A percentile compares a stretch with the other conserved stretches of the same genome.
Conservation (phyloP, 768 basidiomycete species). For the Dacryopinax primogenitus region DNA sequence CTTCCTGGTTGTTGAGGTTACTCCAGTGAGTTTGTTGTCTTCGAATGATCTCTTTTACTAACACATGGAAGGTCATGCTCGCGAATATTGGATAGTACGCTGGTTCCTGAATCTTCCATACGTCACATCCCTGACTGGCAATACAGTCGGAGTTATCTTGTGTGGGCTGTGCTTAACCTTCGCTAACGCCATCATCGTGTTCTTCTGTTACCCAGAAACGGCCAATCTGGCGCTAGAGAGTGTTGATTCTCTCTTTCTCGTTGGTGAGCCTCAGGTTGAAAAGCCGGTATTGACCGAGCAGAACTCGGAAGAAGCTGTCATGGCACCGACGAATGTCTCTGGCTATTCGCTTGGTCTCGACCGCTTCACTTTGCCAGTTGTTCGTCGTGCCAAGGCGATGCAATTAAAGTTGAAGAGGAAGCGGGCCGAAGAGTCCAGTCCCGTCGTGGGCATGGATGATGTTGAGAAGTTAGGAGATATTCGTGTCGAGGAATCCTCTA, state of each 20-base stretch:
- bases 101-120: not conserved
- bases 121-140: not conserved
- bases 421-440: not conserved
- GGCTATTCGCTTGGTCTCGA: not conserved
- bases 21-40: not conserved
- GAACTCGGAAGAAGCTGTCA: not conserved
- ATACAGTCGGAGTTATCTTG: not conserved
- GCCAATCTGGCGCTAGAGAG: not conserved
- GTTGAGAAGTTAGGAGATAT: not conserved
- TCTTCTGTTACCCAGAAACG: slow-evolving; percentile 2
- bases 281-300: not conserved
- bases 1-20: not conserved
- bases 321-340: not conserved
- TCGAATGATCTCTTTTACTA: not conserved
- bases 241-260: not conserved
- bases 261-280: not conserved
- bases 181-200: not conserved
- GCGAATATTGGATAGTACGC: not conserved
- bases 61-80: not conserved
- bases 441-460: not conserved
- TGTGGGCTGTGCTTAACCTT: not conserved
- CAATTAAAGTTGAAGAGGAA: not conserved
- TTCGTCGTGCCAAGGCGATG: not conserved
- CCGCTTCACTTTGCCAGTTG: not conserved
- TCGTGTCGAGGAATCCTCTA: not conserved